phyloP scores from a whole-genome alignment of 805 yeast species.

The Zygosaccharomyces siamensis region DNA sequence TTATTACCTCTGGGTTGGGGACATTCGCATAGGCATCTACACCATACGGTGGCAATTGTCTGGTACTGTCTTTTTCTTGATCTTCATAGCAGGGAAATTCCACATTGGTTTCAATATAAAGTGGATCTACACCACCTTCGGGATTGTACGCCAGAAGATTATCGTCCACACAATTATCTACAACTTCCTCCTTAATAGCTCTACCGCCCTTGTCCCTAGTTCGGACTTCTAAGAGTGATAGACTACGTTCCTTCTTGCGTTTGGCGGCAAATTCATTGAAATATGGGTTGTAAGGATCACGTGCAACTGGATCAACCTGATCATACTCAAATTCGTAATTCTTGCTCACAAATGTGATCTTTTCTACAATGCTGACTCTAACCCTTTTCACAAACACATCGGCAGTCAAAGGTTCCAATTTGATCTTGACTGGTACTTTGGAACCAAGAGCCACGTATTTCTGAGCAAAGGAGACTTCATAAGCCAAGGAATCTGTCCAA shows the following conservation, averaged over 20 bases:
- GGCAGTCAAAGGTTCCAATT: constrained; percentile 61
- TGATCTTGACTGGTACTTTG: constrained; percentile 55
- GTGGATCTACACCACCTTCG: constrained; percentile 18
- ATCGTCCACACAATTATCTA: constrained; percentile 49
- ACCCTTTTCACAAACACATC: constrained; percentile 58
- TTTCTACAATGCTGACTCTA: constrained; percentile 61
- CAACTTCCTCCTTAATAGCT: constrained; percentile 56
- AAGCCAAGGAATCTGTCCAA: constrained; percentile 68
- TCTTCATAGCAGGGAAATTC: constrained; percentile 30
- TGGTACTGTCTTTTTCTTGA: constrained; percentile 22
- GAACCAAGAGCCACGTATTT: constrained; percentile 64
- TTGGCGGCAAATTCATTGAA: constrained; percentile 31
- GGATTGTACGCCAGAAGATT: constrained; percentile 48
- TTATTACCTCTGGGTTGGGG: constrained; percentile 16
- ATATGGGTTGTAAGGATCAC: constrained; percentile 33
- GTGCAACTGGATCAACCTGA: constrained; percentile 38
- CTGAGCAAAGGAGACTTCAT: constrained; percentile 65
- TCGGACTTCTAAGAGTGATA: constrained; percentile 59
- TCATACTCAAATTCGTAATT: constrained; percentile 51
- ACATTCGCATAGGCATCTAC: constrained; percentile 24
- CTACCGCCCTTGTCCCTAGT: constrained; percentile 46
- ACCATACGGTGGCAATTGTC: constrained; percentile 34
- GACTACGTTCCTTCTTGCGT: constrained; percentile 44
- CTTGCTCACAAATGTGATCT: constrained; percentile 57
- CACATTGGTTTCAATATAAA: constrained; percentile 26